These are phyloP conservation scores for Eudorina sp. DNA, from an alignment of 139 green algal genomes.

Conservation along the genomic window DNA sequence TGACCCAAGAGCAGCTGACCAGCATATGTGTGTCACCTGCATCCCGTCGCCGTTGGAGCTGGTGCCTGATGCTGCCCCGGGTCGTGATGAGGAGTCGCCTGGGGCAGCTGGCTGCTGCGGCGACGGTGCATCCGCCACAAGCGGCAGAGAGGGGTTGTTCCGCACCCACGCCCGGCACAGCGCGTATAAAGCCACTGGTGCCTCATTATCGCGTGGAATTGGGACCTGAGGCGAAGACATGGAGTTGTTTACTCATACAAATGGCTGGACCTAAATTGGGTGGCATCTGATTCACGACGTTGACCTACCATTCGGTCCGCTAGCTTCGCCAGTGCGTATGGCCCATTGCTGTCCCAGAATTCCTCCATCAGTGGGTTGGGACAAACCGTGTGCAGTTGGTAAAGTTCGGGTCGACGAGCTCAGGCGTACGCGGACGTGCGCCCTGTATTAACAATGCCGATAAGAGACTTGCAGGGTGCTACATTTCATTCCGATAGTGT, in stretches of 20 bases:
- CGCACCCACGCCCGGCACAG: conserved; percentile 45
- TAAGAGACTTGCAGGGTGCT: too few relatives aligned
- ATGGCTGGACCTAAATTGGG: too few relatives aligned
- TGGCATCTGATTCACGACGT: too few relatives aligned
- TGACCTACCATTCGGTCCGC: not conserved
- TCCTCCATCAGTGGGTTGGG: conserved; percentile 11
- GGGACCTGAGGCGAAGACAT: not conserved
- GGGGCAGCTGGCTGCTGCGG: not conserved
- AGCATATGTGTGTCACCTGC: too few relatives aligned
- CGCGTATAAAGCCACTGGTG: conserved; percentile 28
- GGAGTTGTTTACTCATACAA: not conserved
- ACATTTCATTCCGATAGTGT: too few relatives aligned
- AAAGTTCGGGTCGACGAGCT: too few relatives aligned
- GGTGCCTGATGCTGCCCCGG: not conserved
- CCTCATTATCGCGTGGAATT: conserved; percentile 16
- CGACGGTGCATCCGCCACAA: not conserved
- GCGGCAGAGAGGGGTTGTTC: conserved; percentile 6
- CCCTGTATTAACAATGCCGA: too few relatives aligned
- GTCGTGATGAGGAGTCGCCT: not conserved
- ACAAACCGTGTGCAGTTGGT: too few relatives aligned
- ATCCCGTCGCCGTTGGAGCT: not conserved
- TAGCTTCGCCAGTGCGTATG: not conserved
- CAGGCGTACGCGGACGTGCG: too few relatives aligned
- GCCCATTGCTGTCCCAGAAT: not conserved
- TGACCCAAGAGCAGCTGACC: too few relatives aligned